A percentile compares a stretch with the other conserved stretches of the same genome.
Evolutionary conservation across 176 grass and related monocot genomes (phyloP).

Genomic region (Triticum timopheevii): DNA sequence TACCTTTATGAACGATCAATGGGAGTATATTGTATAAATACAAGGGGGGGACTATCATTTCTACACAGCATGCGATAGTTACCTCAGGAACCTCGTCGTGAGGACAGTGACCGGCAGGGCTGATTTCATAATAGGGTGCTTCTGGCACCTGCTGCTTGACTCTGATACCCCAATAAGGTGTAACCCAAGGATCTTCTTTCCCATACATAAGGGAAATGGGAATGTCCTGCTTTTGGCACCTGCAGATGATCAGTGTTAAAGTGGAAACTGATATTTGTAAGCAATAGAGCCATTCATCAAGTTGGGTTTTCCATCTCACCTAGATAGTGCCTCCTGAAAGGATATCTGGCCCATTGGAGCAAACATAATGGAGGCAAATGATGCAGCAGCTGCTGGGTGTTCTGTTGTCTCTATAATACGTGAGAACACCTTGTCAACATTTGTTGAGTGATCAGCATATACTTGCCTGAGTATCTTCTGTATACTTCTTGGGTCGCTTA

Average conservation of each 20-base stretch:
- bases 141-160: constrained; percentile 79
- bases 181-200: constrained; percentile 97
- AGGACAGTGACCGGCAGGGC: constrained; percentile 93
- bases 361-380: constrained; percentile 98
- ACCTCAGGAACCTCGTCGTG: constrained; percentile 99
- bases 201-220: constrained; percentile 97
- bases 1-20: background rate
- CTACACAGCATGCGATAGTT: background rate
- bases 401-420: constrained; percentile 83
- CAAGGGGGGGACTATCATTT: constrained; percentile 4
- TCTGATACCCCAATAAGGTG: constrained; percentile 80
- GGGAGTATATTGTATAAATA: background rate
- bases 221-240: constrained; percentile 61
- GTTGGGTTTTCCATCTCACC: constrained; percentile 30
- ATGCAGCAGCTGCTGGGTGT: constrained; percentile 91
- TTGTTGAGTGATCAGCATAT: constrained; percentile 87
- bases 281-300: background rate
- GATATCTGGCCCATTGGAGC: constrained; percentile 77
- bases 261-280: background rate
- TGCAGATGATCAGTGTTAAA: constrained; percentile 37
- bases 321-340: constrained; percentile 69
- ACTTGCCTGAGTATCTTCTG: constrained; percentile 86
- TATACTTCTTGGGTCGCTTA: constrained; percentile 88
- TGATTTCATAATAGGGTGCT: constrained; percentile 95
- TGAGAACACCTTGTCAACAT: constrained; percentile 87